Percentiles rank a stretch among this genome's conserved stretches.
These are phyloP conservation scores for Suillus subaureus DNA, from an alignment of 768 basidiomycete species.

Conservation along the genomic window DNA sequence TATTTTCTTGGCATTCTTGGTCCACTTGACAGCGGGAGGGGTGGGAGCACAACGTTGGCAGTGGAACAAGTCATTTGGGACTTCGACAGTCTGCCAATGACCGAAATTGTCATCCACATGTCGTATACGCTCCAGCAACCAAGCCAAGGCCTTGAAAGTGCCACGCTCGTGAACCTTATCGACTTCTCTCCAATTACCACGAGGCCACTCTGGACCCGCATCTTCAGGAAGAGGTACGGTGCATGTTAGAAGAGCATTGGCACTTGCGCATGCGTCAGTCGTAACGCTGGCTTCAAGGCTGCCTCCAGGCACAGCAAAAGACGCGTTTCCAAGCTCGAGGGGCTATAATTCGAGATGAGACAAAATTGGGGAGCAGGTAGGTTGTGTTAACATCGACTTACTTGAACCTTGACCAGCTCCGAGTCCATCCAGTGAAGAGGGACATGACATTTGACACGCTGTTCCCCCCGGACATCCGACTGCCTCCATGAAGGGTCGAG, in stretches of 20 bases:
- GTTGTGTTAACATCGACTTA: constrained; percentile 31
- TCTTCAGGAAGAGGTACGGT: constrained; percentile 69
- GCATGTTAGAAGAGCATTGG: constrained; percentile 80
- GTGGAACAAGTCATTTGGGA: constrained; percentile 46
- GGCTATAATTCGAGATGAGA: constrained; percentile 42
- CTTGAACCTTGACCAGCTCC: constrained; percentile 52
- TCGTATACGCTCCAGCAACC: constrained; percentile 85
- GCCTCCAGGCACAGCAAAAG: constrained; percentile 64
- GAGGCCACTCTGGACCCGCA: constrained; percentile 80
- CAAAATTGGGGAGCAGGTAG: neutral
- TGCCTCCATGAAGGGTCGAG: constrained; percentile 83
- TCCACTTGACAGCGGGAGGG: constrained; percentile 78
- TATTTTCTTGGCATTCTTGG: constrained; percentile 55
- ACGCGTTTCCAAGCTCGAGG: constrained; percentile 53
- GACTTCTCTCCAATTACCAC: constrained; percentile 72
- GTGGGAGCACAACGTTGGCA: constrained; percentile 86
- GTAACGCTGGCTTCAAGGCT: constrained; percentile 52
- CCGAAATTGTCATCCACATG: constrained; percentile 66
- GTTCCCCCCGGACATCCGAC: constrained; percentile 47
- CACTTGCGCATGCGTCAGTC: constrained; percentile 67
- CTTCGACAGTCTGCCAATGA: constrained; percentile 64
- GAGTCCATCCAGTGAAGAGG: constrained; percentile 67
- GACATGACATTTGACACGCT: constrained; percentile 58
- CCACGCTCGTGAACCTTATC: constrained; percentile 85
- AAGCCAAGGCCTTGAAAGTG: constrained; percentile 80